Evolutionary conservation across 1,139 yeast species (phyloP), one percentile per base, ranked within the genome.

Genomic region (Petasospora rhodanensis): DNA sequence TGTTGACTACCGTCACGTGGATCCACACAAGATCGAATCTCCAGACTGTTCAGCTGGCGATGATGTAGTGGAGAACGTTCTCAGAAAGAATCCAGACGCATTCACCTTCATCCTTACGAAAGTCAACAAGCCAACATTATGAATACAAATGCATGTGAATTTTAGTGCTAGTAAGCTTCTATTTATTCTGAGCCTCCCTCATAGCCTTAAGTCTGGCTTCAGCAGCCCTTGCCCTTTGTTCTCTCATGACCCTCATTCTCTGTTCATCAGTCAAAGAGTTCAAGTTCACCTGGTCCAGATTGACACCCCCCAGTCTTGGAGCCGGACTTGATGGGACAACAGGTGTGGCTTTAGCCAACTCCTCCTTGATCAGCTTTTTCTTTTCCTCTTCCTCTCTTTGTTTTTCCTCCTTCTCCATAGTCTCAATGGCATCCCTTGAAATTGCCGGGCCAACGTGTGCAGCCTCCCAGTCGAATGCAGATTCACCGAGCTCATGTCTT

Each of bases 151-250:
- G 22, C 13, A 17, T 24, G 24, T 28, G n/a, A 9, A 6, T 12
- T 16, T 27, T 8, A 21, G 16, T 26, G 18, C 15, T n/a, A 14
- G 21, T 8, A 27, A n/a, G 5, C 6, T 14, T 9, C 7, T 15
- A 14, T 22, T 14, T 15, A 10, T 23, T 22, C 3, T 10, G 16
- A 10, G 31, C n/a, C 17, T 28, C 24, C 28, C 43, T 43, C 26
- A 30, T 34, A 14, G 34, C 30, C 22, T 59, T 62, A 52, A 89
- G 55, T 47, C 99, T 69, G 0, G 93, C 96, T 55, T 91, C 97
- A 0, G 96, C 96, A 0, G 99, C 99, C 41, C 97, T 69, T 0
- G 97, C 97, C 35, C 98, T 66, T 53, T 91, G 89, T 51, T 91
- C 98, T 42, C 98, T 73, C 81, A 89, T 87, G 20, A 91, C 60